phyloP scores from a whole-genome alignment of 495 filamentous ascomycete genomes.

The Aspergillus conjunctus region DNA sequence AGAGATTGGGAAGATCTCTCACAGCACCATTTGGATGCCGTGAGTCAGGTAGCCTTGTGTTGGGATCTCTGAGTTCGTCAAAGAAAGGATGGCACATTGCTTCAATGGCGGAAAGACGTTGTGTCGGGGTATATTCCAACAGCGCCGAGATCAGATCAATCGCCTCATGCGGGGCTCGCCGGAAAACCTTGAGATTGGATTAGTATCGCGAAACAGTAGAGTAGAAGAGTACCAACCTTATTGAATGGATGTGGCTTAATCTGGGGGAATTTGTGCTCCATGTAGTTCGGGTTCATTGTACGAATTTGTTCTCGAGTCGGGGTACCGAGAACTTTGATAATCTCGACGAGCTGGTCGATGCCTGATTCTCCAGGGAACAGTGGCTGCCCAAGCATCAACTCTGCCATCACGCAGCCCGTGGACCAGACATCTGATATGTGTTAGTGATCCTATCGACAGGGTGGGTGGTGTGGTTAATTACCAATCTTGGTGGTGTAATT shows the following conservation, averaged over 20 bases:
- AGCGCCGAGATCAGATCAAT: slow-evolving; percentile 94
- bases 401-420: slow-evolving; percentile 98
- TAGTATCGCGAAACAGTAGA: slow-evolving; percentile 13
- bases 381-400: slow-evolving; percentile 97
- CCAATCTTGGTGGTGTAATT: slow-evolving; percentile 99
- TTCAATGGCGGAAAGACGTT: slow-evolving; percentile 89
- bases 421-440: slow-evolving; percentile 92
- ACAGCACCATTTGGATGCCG: slow-evolving; percentile 76
- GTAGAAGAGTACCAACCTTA: slow-evolving; percentile 60
- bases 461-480: slow-evolving; percentile 49
- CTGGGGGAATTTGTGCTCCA: slow-evolving; percentile 99
- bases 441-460: slow-evolving; percentile 26
- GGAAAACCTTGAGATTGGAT: slow-evolving; percentile 70
- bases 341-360: slow-evolving; percentile 98
- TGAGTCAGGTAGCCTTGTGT: slow-evolving; percentile 87
- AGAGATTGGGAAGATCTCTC: slow-evolving; percentile 82
- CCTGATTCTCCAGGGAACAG: slow-evolving; percentile 99
- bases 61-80: slow-evolving; percentile 89
- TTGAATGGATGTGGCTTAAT: slow-evolving; percentile 99
- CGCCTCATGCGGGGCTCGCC: slow-evolving; percentile 86
- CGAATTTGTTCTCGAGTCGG: slow-evolving; percentile 98
- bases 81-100: slow-evolving; percentile 99
- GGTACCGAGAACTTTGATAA: slow-evolving; percentile 98
- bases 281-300: slow-evolving; percentile 99
- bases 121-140: slow-evolving; percentile 95